Evolutionary conservation across 2,329 filamentous ascomycete species (phyloP), one percentile per base, ranked within the genome.

Genomic region (Cladophialophora carrionii): DNA sequence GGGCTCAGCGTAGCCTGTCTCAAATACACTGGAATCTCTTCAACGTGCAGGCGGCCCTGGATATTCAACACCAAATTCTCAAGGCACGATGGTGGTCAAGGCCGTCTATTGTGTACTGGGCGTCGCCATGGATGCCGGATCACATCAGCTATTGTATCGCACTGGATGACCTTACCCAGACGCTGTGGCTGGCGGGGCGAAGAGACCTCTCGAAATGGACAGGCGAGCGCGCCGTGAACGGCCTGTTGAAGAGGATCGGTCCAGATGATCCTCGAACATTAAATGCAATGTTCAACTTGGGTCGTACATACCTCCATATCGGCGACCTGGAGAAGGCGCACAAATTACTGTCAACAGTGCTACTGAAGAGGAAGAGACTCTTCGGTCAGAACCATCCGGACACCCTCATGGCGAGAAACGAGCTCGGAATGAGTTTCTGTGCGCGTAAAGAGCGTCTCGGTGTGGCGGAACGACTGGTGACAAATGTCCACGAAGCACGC

Each of bases 21-120:
- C 57, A 62, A n/a, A 68, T 49, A 24, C 65, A 64, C 48, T 71
- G 68, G 69, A 71, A 70, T 59, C 56, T 70, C 14, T 69, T 70
- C 53, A 51, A 69, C 20, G 58, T 70, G 17, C 34, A 63, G 2
- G 24, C 58, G 26, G 68, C 69, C 12, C 22, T 68, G 26, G 22
- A 62, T 7, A 31, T 70, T 20, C 68, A 71, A 54, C 14, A 8
- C 41, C 24, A 52, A 29, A 57, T 68, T 37, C 43, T 61, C 14
- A 22, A n/a, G 3, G 22, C 32, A 9, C 20, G 63, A 49, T 62
- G 65, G 58, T 62, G 34, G 51, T 29, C 34, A 34, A 52, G 64
- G 9, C 61, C 61, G 24, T 32, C 48, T 26, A 14, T 64, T 17
- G n/a, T 32, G 32, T 58, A 70, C 17, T 64, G 68, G 55, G 31